These are phyloP conservation scores for Orbilia quercus DNA, from an alignment of 2,329 filamentous ascomycete species.

Conservation along the genomic window DNA sequence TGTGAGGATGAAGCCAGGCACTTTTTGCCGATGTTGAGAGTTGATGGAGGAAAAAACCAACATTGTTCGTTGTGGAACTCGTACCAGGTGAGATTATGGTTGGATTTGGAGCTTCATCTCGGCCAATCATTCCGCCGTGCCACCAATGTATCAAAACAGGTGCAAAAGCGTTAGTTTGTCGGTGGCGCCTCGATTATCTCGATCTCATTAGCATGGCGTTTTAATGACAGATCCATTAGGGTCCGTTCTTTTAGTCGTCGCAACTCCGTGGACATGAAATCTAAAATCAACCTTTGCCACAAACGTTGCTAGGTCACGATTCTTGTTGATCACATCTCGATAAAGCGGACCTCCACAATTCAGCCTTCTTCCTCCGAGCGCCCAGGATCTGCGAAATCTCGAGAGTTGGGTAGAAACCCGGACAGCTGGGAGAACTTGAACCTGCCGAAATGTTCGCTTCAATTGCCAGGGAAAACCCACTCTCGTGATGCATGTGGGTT, in stretches of 20 bases:
- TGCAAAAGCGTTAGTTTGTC: slow-evolving; percentile 17
- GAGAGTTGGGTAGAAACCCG: background rate
- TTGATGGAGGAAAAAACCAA: background rate
- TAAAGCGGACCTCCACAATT: background rate
- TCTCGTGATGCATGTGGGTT: slow-evolving; percentile 19
- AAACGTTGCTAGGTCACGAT: slow-evolving; percentile 2
- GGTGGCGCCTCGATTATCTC: slow-evolving; percentile 39
- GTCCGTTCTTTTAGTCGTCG: slow-evolving; percentile 10
- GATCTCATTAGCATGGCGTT: slow-evolving; percentile 47
- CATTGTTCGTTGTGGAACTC: slow-evolving; percentile 5
- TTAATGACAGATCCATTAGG: slow-evolving; percentile 28
- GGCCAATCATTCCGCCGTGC: slow-evolving; percentile 30
- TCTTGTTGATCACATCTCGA: background rate
- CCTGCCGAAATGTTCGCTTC: background rate
- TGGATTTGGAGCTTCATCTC: slow-evolving; percentile 15
- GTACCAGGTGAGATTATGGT: slow-evolving; percentile 7
- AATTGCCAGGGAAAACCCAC: background rate
- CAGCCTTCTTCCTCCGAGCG: background rate
- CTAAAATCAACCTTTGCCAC: slow-evolving; percentile 1
- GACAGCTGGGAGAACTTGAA: background rate
- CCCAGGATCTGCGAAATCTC: background rate
- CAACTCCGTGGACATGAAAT: slow-evolving; percentile 16
- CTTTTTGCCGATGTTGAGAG: slow-evolving; percentile 27
- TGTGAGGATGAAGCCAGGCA: slow-evolving; percentile 25
- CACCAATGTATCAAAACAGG: slow-evolving; percentile 36